Percentiles rank a stretch among this genome's conserved stretches.
phyloP scores from a whole-genome alignment of 2,329 filamentous ascomycete genomes.

The Leptodontidium sp. region DNA sequence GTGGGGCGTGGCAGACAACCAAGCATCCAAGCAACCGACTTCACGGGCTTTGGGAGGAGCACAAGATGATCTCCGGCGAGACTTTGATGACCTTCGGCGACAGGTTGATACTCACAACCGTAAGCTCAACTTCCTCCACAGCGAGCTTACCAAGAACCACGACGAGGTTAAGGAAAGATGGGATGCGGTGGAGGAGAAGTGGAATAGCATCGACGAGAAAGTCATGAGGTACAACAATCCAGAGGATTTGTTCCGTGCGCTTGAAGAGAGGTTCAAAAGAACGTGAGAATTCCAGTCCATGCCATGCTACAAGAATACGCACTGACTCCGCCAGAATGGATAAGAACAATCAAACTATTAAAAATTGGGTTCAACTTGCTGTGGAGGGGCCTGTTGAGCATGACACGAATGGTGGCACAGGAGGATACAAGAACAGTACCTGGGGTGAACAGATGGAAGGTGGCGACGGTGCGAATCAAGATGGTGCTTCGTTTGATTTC shows the following conservation, averaged over 20 bases:
- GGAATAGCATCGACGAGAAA: neutral
- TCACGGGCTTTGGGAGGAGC: neutral
- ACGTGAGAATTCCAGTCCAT: neutral
- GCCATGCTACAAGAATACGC: neutral
- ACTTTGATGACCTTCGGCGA: neutral
- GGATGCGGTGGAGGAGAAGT: neutral
- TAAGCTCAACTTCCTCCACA: neutral
- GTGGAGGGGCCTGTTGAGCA: neutral
- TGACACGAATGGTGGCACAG: neutral
- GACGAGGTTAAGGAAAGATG: neutral
- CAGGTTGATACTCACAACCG: neutral
- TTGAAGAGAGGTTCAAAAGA: conserved; percentile 2
- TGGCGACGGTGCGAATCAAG: conserved; percentile 2
- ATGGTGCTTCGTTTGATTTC: conserved; percentile 6
- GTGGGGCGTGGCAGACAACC: neutral
- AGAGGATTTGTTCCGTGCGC: neutral
- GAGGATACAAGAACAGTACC: neutral
- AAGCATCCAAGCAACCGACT: neutral
- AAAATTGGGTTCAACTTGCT: neutral
- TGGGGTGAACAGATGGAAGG: neutral
- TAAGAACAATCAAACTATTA: conserved; percentile 3
- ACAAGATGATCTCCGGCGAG: neutral
- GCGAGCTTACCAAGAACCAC: neutral
- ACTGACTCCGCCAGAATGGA: neutral
- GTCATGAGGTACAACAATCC: neutral